Evolutionary conservation across 257 asterid species (phyloP).

Genomic region (Petunia axillaris): DNA sequence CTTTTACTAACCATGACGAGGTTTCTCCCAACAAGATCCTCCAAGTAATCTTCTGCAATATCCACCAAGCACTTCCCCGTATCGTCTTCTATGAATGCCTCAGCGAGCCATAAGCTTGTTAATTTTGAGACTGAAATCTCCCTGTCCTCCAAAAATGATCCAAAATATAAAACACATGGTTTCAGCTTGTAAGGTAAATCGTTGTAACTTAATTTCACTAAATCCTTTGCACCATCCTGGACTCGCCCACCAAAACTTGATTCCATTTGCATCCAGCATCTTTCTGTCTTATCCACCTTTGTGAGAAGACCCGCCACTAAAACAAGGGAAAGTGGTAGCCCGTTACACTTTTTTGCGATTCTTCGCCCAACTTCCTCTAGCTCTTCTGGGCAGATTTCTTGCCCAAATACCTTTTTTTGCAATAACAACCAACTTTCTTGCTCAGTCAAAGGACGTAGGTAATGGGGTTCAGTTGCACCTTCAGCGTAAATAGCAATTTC

Average conservation of each 20-base stretch:
- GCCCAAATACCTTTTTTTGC: constrained; percentile 13
- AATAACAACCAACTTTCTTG: constrained; percentile 21
- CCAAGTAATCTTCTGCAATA: constrained; percentile 37
- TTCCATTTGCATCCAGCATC: constrained; percentile 2
- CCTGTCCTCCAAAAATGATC: constrained; percentile 38
- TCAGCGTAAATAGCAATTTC: neutral
- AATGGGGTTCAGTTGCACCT: neutral
- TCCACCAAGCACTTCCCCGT: constrained; percentile 22
- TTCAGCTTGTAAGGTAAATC: constrained; percentile 37
- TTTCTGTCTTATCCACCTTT: constrained; percentile 14
- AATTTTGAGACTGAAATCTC: constrained; percentile 35
- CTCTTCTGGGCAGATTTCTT: neutral
- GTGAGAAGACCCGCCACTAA: constrained; percentile 7
- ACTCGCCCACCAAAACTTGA: neutral
- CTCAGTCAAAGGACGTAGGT: neutral
- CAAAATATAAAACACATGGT: constrained; percentile 28
- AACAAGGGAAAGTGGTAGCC: constrained; percentile 20
- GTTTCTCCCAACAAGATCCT: constrained; percentile 38
- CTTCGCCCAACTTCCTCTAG: neutral
- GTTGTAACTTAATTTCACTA: constrained; percentile 33
- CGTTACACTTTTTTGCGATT: neutral
- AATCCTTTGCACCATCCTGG: neutral
- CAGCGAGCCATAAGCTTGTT: constrained; percentile 43
- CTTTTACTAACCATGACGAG: constrained; percentile 32
- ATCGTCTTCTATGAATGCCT: constrained; percentile 30